phyloP scores from a whole-genome alignment of 2,329 filamentous ascomycete genomes.

The Stenocarpella maydis region DNA sequence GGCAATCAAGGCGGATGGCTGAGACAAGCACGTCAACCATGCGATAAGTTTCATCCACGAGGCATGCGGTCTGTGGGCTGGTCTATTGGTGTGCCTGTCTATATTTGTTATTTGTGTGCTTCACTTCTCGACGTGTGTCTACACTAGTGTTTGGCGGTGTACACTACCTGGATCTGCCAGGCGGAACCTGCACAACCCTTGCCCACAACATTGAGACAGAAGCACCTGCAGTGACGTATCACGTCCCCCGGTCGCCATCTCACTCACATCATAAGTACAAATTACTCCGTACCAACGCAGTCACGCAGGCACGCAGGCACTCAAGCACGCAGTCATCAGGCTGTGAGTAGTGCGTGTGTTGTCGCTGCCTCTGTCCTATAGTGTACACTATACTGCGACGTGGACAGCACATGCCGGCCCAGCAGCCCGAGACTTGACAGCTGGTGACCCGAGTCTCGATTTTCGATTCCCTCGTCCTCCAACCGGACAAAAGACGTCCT shows the following conservation, averaged over 20 bases:
- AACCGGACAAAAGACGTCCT: neutral
- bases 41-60: neutral
- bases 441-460: neutral
- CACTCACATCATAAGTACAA: too few relatives aligned
- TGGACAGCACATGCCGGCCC: neutral
- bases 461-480: neutral
- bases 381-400: too few relatives aligned
- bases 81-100: neutral
- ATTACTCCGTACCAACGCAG: too few relatives aligned
- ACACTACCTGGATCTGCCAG: neutral
- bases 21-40: neutral
- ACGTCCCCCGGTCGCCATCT: conserved; percentile 1
- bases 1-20: neutral
- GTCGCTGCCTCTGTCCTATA: neutral
- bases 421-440: neutral
- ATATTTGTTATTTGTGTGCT: neutral
- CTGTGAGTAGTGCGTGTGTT: too few relatives aligned
- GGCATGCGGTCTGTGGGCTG: neutral
- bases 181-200: neutral
- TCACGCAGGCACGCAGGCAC: too few relatives aligned
- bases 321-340: too few relatives aligned
- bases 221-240: conserved; percentile 25
- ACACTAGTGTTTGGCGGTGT: too few relatives aligned
- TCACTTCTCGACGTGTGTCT: neutral
- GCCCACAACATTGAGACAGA: neutral